Base-by-base conservation (phyloP, 192 early-diverging fungal genomes). In the Gorgonomyces haynaldii region DNA sequence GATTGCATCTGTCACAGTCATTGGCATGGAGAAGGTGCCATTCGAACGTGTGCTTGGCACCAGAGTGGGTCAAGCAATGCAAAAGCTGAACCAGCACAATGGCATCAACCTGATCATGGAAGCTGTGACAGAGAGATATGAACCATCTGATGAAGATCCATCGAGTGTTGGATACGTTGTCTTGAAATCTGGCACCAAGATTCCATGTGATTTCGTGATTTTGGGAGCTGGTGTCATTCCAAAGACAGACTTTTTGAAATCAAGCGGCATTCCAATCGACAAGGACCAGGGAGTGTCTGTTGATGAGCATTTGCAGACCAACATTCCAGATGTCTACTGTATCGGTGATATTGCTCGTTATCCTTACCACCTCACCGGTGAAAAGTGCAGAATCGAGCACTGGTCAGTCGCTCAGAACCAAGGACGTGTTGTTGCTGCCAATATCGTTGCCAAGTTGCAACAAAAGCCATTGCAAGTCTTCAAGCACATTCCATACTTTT, bases 21-120 rank as follows among this genome's bases (percentile, higher is more conserved):
- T 78, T 50, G 72, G 72, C n/a, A 64, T 67, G 60, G 70, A 74
- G 34, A 60, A 64, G 45, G 60, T 68, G 15, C 77, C 77, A 8
- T 72, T 79, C 45, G 58, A 67, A 42, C 36, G 64, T 12, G 66
- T 74, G 8, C 61, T 79, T 16, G 77, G 77, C 9, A 21, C 52
- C 19, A 29, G 59, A 7, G 35, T 79, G 31, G 77, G 77, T 20
- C 36, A 50, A 17, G 69, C 66, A 4, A 38, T 79, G 27, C 15
- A 56, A 37, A 62, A 56, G 22, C 28, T 72, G 20, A 57, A 72
- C 51, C 48, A 56, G 29, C 30, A 26, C n/a, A 62, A 68, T 22
- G 73, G 73, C 15, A 58, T 79, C 23, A 57, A 54, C 22, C 59
- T 79, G 34, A 28, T 48, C 8, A 34, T 73, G 52, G 42, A 74